Evolutionary conservation across 2,329 filamentous ascomycete genomes (phyloP), one percentile per base, ranked within the genome.

Genomic region (Talaromyces sp.): DNA sequence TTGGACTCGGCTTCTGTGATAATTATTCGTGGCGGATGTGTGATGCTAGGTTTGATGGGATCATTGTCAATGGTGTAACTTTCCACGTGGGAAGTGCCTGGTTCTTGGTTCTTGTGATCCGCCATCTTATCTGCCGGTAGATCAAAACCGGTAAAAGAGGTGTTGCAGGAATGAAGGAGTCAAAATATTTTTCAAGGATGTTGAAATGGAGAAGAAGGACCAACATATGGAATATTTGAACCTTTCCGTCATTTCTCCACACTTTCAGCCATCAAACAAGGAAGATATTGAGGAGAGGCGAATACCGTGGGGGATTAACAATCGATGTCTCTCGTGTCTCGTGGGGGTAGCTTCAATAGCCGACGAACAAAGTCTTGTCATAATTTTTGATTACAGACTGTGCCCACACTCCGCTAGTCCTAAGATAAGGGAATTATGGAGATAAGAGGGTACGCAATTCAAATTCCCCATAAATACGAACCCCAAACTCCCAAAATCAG

Each of bases 1-100:
- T 79, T 82, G 74, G 83, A 84, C 33, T 77, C 75, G 31, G 73
- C 72, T 37, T 77, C 75, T 0, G 74, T 76, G 57, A 77, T 57
- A 33, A 63, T 31, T 54, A 39, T 60, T 48, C 39, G 35, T 60
- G 24, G 60, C 19, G 27, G 41, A 45, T 43, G 64, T 22, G 14
- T 66, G 16, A 56, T 16, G 52, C 11, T 56, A 14, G 52, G 54
- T 45, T 66, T 59, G 24, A 43, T 54, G 14, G 10, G 5, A n/a
- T 56, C 47, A 22, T 52, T 39, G n/a, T 50, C 43, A 47, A 39
- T 7, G 2, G 24, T 54, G 37, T 47, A 27, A 41, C 33, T 62
- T 10, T 62, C 60, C 14, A 56, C 52, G 11, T 56, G 52, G 0
- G 22, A 4, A 37, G 52, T 14, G 16, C 39, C 39, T 24, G 37